Base-by-base conservation (phyloP, 352 stramenopile genomes). In the Peronospora belbahrii region DNA sequence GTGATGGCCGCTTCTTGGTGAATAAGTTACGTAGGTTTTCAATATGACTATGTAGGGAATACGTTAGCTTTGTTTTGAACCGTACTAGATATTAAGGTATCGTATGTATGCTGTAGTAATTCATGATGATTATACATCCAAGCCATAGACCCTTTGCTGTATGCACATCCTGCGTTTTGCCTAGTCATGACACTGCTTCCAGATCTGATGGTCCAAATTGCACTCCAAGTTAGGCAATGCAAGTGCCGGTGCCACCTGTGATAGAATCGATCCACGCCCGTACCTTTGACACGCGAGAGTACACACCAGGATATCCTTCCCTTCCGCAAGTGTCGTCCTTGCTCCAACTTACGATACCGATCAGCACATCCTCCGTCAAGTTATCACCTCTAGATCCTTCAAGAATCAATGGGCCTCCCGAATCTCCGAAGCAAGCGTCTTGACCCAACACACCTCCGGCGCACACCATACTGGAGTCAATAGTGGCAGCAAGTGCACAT, bases 361-460 rank as follows among this genome's bases (percentile, higher is more conserved):
- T 30, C 4, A 74, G 23, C 1, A 58, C 28, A 7, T 75, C 66
- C 2, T 44, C 38, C 6, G 13, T 39, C 8, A 14, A 28, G 20
- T 13, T 15, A 35, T 35, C 14, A 13, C 17, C 10, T 4, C 52
- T 46, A 2, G 9, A 25, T 14, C 1, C 20, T 20, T 66, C 45
- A 11, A 64, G 22, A 9, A 64, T 64, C 1, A 84, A 45, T 6
- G 72, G 65, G 11, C 72, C 72, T 8, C 72, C 72, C 3, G 69
- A 84, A 59, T 82, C 69, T 14, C 59, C 62, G 32, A 62, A 39
- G 46, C 72, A 84, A 25, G 72, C 64, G 42, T 84, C 45, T 1
- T 11, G 17, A 36, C 55, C 55, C 8, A 31, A 6, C 11, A 60
- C 27, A 4, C 73, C 70, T 5, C 69, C 67, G 6, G 67, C 70